Base-by-base conservation (phyloP, 2,329 filamentous ascomycete species). In the Beauveria sp. region DNA sequence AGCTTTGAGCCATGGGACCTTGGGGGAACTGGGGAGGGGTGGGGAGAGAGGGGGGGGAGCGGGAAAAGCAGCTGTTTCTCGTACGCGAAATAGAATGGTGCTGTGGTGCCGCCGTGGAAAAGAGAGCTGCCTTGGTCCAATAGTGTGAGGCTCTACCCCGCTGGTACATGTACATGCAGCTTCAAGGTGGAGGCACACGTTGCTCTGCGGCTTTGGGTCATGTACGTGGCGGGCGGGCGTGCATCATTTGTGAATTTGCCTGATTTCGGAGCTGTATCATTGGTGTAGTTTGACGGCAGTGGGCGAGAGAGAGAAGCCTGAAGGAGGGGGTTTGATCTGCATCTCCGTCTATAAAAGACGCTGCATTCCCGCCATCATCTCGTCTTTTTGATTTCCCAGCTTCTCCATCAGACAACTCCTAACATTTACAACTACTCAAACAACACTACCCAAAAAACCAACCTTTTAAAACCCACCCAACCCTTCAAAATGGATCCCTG, bases 401-500 rank as follows among this genome's bases (percentile, higher is more conserved):
- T 54, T 53, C 28, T 51, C 26, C 30, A 51, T 52, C 53, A 50
- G 46, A 40, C 52, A 37, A 34, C 46, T 41, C 46, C 14, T 46
- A 37, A 37, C 34, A 51, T 14, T 34, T 7, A 55, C 52, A 26
- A 51, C 44, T 22, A 51, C 40, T 44, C 18, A 50, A 9, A 50
- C 43, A 52, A 52, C 28, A 52, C 22, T 28, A 30, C 41, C 2
- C 26, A 47, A 30, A 41, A 5, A 37, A 14, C 16, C 58, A 24
- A 26, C 54, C 12, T 47, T 53, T 26, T 41, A 18, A 47, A 24
- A 54, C 30, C 53, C 24, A 24, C 26, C 28, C 46, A 52, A 34
- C 37, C 14, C 28, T 18, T n/a, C 24, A 61, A n/a, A 61, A 61
- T 61, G 59, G 46, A 56, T 44, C 59, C 59, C 59, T 61, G 59